These are phyloP conservation scores for Gilbertella persicaria DNA, from an alignment of 371 early-diverging fungal genomes.

Conservation along the genomic window DNA sequence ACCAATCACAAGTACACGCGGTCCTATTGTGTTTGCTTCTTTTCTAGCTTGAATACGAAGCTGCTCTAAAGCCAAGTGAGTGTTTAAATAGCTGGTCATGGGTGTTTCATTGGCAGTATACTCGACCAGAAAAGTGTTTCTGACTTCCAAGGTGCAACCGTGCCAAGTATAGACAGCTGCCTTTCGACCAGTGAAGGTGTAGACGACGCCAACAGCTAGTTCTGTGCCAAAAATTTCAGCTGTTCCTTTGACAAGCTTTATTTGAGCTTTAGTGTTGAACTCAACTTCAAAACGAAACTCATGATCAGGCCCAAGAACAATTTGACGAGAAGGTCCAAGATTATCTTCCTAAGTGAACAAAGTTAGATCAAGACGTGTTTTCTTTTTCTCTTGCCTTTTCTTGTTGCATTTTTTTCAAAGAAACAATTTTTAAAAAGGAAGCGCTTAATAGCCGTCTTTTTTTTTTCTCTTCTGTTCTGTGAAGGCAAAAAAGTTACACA, in stretches of 20 bases:
- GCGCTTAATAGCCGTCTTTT: too few species aligned
- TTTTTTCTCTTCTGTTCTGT: too few species aligned
- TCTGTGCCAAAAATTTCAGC: constrained; percentile 95
- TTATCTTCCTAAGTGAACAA: background rate
- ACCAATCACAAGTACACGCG: constrained; percentile 86
- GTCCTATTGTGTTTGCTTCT: constrained; percentile 49
- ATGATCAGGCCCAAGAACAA: constrained; percentile 59
- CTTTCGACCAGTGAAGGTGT: constrained; percentile 82
- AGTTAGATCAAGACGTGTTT: too few species aligned
- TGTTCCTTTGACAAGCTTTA: constrained; percentile 74
- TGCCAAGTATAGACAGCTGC: constrained; percentile 94
- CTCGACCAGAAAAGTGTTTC: constrained; percentile 74
- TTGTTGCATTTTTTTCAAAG: background rate
- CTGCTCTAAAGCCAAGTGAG: constrained; percentile 87
- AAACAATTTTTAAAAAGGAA: background rate
- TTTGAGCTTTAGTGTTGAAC: constrained; percentile 40
- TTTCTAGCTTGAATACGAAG: constrained; percentile 53
- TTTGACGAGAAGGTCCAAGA: constrained; percentile 23
- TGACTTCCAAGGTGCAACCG: constrained; percentile 79
- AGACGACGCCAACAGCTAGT: constrained; percentile 72
- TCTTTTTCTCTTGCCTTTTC: background rate
- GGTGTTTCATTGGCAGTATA: constrained; percentile 94
- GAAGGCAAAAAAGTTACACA: too few species aligned
- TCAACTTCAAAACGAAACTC: constrained; percentile 83
- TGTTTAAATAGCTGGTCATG: constrained; percentile 87